Evolutionary conservation across 306 rosid genomes (phyloP), one percentile per base, ranked within the genome.

Genomic region (Neltuma alba): DNA sequence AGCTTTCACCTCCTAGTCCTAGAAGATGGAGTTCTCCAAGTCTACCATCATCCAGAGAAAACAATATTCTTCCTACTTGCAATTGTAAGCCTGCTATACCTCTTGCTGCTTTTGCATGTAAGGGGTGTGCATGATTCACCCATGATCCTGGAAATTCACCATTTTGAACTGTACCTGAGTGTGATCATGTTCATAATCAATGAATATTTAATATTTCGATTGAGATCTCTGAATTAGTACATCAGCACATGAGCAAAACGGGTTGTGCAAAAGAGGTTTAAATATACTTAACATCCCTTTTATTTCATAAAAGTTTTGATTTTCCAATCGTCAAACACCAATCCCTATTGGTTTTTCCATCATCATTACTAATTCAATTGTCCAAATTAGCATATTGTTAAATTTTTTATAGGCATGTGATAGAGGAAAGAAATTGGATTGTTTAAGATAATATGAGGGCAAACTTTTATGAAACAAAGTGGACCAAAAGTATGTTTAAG

Each of bases 61-160:
- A 91, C 75, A 92, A 58, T 47, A 86, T 81, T 78, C 97, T 89
- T 42, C 98, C 93, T 60, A 36, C 62, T 74, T 94, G 94, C 67
- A 94, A 76, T 64, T 90, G 97, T 72, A 91, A 79, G 71, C 97
- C 98, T 57, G 81, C 13, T 86, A 86, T 65, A 27, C 94, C 95
- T 88, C 91, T 94, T 54, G 98, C 97, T 68, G 60, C 93, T 81
- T 89, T 94, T 54, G 95, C 91, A 76, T 94, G 85, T 74, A 84
- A 63, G 6, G 97, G 98, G 85, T 94, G 93, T 50, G 58, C 65
- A 89, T 94, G 98, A 76, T 33, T 87, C 61, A 79, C 85, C 98
- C 98, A 94, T 78, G 80, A 69, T 81, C 85, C 95, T 36, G 78
- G 69, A 72, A 74, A 76, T 74, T 82, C 88, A 72, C 77, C 81